Evolutionary conservation across 139 green algal species (phyloP), one percentile per base, ranked within the genome.

Genomic region (Marvania coccoides): DNA sequence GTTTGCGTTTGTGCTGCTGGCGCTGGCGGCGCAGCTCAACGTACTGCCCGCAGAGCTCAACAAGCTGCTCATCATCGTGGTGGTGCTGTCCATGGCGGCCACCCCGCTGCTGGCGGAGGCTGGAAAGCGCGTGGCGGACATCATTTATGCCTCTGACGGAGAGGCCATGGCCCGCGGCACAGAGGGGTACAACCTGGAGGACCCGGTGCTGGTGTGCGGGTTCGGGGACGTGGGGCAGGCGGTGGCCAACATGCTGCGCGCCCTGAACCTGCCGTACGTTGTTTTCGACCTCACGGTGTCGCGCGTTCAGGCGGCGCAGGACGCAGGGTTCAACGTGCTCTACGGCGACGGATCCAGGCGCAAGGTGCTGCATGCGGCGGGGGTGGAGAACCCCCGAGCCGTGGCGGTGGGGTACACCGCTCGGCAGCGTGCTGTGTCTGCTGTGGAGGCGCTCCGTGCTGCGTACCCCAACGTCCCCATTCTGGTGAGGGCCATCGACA

Each of bases 1-100:
- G 84, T 98, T 98, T 81, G 93, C 93, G 5, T 98, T 98, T 75
- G 93, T 98, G 56, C 83, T 98, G 63, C 86, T 98, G 40, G 83
- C 82, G 6, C 77, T 97, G 24, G 90, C 90, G 34, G 77, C 81
- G 33, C 68, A 86, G 67, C 81, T 96, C 6, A 73, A 86, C 33
- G 72, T 94, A 10, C 78, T 95, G 61, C 91, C 91, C 2, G 61
- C 74, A 36, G 81, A 94, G 35, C 83, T 97, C 37, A 96, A 94
- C 67, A 75, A 83, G 48, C 81, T 98, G 66, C 88, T 98, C 53
- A 97, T 98, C 76, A 94, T 97, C 45, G 86, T 90, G 70, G 83
- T 95, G 61, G 73, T 98, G 58, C 76, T 95, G 9, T 96, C 88
- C 40, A 97, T 98, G 92, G 92, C 88, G 3, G 79, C 96, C 28